Percentiles rank a stretch among this genome's conserved stretches.
phyloP scores from a whole-genome alignment of 257 asterid genomes.

The Fraxinus excelsior region DNA sequence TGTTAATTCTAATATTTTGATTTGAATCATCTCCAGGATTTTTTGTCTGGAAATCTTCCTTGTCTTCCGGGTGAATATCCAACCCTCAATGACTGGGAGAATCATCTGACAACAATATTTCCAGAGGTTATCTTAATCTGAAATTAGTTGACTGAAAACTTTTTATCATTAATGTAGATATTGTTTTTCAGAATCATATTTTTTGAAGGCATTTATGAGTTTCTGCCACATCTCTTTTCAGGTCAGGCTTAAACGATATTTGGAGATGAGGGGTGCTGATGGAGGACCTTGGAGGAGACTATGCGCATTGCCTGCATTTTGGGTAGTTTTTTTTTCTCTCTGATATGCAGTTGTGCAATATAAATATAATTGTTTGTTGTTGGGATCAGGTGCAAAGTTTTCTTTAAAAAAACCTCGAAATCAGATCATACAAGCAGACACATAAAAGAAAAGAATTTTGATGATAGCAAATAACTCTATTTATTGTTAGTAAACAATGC shows the following conservation, averaged over 20 bases:
- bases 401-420: not conserved
- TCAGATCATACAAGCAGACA: not conserved
- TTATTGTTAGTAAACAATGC: not conserved
- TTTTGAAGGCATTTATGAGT: not conserved
- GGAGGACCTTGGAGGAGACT: constrained; percentile 99
- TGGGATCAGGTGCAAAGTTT: not conserved
- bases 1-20: constrained; percentile 12
- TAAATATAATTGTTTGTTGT: not conserved
- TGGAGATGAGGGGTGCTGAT: constrained; percentile 99
- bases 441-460: constrained; percentile 1
- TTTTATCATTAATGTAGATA: constrained; percentile 4
- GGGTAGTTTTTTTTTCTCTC: constrained; percentile 53
- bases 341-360: not conserved
- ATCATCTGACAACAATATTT: constrained; percentile 92
- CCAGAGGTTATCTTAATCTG: too few relatives aligned
- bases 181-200: not conserved
- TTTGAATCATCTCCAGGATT: constrained; percentile 61
- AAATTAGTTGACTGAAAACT: too few relatives aligned
- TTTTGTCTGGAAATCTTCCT: constrained; percentile 91
- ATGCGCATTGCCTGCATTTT: constrained; percentile 95
- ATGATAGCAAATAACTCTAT: not conserved
- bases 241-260: constrained; percentile 96
- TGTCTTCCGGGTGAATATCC: constrained; percentile 92
- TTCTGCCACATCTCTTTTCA: constrained; percentile 28
- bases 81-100: constrained; percentile 93